Percentiles rank a stretch among this genome's conserved stretches.
Evolutionary conservation across 345 rosid species (phyloP).

Genomic region (Populus davidiana): DNA sequence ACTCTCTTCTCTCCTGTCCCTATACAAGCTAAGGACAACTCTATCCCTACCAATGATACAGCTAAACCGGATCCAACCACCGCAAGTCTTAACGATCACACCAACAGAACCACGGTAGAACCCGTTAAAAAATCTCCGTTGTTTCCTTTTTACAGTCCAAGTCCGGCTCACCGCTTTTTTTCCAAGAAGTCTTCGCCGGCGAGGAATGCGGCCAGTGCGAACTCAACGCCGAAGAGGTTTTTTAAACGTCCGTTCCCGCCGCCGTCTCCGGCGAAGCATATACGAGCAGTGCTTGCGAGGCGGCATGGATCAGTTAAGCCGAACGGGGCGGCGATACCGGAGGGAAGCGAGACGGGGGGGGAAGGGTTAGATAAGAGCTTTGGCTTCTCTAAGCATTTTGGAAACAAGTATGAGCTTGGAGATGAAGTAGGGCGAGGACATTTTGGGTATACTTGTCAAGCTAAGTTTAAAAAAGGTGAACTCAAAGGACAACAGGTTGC

Average conservation of each 20-base stretch:
- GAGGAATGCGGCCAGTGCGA: conserved; percentile 36
- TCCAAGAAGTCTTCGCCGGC: conserved; percentile 85
- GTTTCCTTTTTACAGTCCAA: conserved; percentile 81
- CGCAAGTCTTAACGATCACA: conserved; percentile 7
- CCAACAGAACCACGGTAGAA: conserved; percentile 25
- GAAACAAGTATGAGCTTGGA: conserved; percentile 39
- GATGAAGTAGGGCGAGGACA: conserved; percentile 42
- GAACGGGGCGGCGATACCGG: conserved; percentile 37
- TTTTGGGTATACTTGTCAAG: conserved; percentile 36
- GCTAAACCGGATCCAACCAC: conserved; percentile 15
- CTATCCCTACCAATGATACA: conserved; percentile 28
- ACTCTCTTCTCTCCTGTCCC: conserved; percentile 32
- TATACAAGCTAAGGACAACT: conserved; percentile 11
- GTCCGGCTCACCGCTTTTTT: conserved; percentile 79
- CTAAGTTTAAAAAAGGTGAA: conserved; percentile 33
- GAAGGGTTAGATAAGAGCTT: conserved; percentile 78
- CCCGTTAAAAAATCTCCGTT: conserved; percentile 58
- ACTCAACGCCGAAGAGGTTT: conserved; percentile 78
- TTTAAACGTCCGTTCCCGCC: conserved; percentile 85
- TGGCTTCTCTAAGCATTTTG: conserved; percentile 81
- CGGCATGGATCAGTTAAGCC: conserved; percentile 41
- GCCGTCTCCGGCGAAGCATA: conserved; percentile 99
- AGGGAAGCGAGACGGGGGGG: conserved; percentile 54
- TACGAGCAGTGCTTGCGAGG: conserved; percentile 69
- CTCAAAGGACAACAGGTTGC: conserved; percentile 36